These are phyloP conservation scores for Acacia crassicarpa DNA, from an alignment of 306 rosid species.

Conservation along the genomic window DNA sequence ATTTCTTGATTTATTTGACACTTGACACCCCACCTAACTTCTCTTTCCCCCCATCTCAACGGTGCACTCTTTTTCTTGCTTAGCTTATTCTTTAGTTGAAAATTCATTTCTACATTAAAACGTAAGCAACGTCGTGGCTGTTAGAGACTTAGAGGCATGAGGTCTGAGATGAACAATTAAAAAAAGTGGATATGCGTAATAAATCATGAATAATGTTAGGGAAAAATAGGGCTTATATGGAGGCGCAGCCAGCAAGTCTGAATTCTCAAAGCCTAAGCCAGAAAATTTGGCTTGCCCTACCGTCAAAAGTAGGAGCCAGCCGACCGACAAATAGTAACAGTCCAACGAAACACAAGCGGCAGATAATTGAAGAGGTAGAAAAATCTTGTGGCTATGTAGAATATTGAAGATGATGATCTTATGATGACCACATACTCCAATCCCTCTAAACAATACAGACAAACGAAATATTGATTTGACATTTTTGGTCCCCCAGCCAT, in stretches of 20 bases:
- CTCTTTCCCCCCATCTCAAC: background rate
- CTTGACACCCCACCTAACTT: slow-evolving; percentile 7
- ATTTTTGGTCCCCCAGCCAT: slow-evolving; percentile 6
- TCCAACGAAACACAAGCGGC: background rate
- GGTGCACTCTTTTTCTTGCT: slow-evolving; percentile 12
- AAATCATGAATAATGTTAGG: background rate
- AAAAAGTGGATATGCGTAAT: background rate
- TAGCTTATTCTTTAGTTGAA: slow-evolving; percentile 6
- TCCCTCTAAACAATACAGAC: background rate
- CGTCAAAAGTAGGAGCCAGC: background rate
- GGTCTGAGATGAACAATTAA: background rate
- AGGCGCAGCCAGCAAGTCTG: background rate
- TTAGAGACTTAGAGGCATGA: background rate
- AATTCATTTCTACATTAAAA: slow-evolving; percentile 3
- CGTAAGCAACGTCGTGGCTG: background rate
- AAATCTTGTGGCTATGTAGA: background rate
- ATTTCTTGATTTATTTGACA: background rate
- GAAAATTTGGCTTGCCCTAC: background rate
- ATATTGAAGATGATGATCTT: background rate
- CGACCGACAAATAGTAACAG: slow-evolving; percentile 11
- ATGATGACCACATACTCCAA: background rate
- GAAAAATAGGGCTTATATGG: background rate
- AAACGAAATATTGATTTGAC: background rate
- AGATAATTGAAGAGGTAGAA: background rate
- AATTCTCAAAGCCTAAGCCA: background rate